Percentiles rank a stretch among this genome's conserved stretches.
Conservation (phyloP, 208 protist species). For the Trypanosoma brucei region DNA sequence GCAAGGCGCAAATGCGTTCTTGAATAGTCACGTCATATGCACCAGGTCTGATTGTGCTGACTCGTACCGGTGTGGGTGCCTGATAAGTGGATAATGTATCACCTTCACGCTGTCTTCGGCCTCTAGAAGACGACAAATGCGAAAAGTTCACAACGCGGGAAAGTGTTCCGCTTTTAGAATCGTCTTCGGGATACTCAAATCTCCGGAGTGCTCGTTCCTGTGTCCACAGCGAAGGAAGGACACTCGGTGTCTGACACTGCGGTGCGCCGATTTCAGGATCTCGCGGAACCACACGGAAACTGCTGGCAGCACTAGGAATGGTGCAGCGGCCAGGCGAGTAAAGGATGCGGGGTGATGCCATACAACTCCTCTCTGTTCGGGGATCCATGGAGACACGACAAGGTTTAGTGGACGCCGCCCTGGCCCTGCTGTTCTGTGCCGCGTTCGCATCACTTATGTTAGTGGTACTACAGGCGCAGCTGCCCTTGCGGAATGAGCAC, state of each 20-base stretch:
- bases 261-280: too few relatives aligned
- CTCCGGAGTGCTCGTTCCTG: background rate
- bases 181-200: background rate
- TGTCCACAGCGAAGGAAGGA: background rate
- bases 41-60: conserved; percentile 12
- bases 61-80: background rate
- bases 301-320: too few relatives aligned
- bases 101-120: background rate
- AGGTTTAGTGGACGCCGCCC: background rate
- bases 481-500: background rate
- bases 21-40: conserved; percentile 18
- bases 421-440: background rate
- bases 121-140: background rate
- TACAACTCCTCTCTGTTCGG: background rate
- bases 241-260: background rate
- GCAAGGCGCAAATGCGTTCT: conserved; percentile 3
- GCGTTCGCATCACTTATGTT: background rate
- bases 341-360: too few relatives aligned
- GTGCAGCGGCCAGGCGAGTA: too few relatives aligned
- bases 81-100: background rate
- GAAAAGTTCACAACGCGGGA: conserved; percentile 2
- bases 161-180: background rate
- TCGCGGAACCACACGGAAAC: too few relatives aligned
- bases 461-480: background rate
- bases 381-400: background rate